Conservation (phyloP, 1,284 basidiomycete species). For the Boletus smithii region DNA sequence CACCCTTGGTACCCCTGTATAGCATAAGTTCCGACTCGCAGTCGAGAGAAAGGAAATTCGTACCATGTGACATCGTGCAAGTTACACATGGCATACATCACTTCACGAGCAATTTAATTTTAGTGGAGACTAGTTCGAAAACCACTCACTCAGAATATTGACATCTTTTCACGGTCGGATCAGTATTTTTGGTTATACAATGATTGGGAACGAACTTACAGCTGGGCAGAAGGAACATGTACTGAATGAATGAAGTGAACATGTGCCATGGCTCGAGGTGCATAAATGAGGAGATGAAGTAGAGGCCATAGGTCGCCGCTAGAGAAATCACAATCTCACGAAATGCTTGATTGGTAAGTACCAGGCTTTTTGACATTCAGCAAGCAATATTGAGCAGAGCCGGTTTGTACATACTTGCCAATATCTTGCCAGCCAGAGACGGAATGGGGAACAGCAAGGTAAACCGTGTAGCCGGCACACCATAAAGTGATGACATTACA, state of each 20-base stretch:
- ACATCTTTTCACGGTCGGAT: slow-evolving; percentile 52
- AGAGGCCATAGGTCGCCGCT: slow-evolving; percentile 85
- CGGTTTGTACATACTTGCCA: slow-evolving; percentile 45
- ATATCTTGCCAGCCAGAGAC: slow-evolving; percentile 71
- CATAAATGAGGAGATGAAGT: slow-evolving; percentile 82
- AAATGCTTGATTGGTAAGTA: slow-evolving; percentile 67
- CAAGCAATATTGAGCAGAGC: not conserved
- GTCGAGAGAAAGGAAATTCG: slow-evolving; percentile 4
- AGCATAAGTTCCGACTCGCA: slow-evolving; percentile 4
- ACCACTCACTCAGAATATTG: slow-evolving; percentile 71
- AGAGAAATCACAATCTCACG: slow-evolving; percentile 79
- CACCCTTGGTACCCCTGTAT: slow-evolving; percentile 82
- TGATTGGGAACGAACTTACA: slow-evolving; percentile 43
- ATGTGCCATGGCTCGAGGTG: slow-evolving; percentile 93
- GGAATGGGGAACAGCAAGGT: slow-evolving; percentile 76
- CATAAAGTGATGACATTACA: slow-evolving; percentile 79
- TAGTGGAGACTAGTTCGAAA: not conserved
- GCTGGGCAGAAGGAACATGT: slow-evolving; percentile 76
- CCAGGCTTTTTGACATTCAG: slow-evolving; percentile 41
- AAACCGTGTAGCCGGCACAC: slow-evolving; percentile 87
- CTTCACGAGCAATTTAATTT: slow-evolving; percentile 28
- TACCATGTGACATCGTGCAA: slow-evolving; percentile 85
- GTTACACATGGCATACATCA: slow-evolving; percentile 92
- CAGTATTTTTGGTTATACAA: slow-evolving; percentile 6
- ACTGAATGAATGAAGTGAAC: slow-evolving; percentile 86